phyloP scores from a whole-genome alignment of 352 stramenopile genomes.

The Blastocystis sp. region DNA sequence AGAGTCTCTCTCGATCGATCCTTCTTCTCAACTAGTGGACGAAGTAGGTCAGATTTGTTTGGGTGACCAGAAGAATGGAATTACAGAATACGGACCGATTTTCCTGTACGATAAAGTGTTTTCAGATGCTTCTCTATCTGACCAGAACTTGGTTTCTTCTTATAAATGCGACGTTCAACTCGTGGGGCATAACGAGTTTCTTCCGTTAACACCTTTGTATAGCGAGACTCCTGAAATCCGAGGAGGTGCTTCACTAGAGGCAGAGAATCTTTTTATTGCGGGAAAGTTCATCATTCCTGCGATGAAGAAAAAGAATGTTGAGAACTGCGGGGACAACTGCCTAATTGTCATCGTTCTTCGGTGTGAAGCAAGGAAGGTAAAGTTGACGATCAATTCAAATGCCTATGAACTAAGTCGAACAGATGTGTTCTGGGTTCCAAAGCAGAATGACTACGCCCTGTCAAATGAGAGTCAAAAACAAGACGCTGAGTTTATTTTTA shows the following conservation, averaged over 20 bases:
- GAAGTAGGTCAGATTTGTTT: not conserved
- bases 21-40: not conserved
- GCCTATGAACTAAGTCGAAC: not conserved
- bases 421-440: conserved; percentile 40
- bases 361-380: not conserved
- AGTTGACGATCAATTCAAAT: not conserved
- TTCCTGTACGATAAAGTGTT: conserved; percentile 16
- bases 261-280: conserved; percentile 40
- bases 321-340: conserved; percentile 47
- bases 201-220: not conserved
- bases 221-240: not conserved
- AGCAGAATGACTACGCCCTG: conserved; percentile 27
- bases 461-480: not conserved
- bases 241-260: conserved; percentile 27
- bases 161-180: conserved; percentile 23
- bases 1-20: not conserved
- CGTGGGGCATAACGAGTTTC: not conserved
- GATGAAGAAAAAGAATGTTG: not conserved
- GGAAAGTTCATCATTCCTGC: not conserved
- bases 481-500: conserved; percentile 15
- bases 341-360: not conserved
- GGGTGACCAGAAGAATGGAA: not conserved
- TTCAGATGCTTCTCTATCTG: not conserved
- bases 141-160: not conserved
- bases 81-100: conserved; percentile 18